A percentile compares a stretch with the other conserved stretches of the same genome.
phyloP scores from a whole-genome alignment of 805 yeast species.

The Spathaspora hagerdaliae region DNA sequence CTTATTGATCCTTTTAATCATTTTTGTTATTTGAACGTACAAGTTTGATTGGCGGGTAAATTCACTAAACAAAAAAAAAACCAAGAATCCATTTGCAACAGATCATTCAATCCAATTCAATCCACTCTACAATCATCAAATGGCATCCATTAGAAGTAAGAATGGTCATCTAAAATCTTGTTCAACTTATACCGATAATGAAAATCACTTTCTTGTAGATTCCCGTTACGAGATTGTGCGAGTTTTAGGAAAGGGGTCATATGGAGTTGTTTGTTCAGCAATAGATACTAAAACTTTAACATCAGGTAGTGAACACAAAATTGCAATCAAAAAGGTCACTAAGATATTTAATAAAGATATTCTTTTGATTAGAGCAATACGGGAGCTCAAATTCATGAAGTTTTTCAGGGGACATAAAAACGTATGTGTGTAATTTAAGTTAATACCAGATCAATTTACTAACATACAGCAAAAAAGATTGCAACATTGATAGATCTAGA shows the following conservation, averaged over 20 bases:
- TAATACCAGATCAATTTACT: constrained; percentile 7
- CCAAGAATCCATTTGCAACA: not conserved
- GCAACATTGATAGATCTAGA: constrained; percentile 73
- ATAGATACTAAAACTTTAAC: constrained; percentile 41
- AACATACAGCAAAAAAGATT: constrained; percentile 36
- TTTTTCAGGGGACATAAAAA: constrained; percentile 85
- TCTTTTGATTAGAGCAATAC: constrained; percentile 69
- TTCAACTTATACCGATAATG: constrained; percentile 7
- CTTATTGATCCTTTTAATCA: too few relatives aligned
- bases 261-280: constrained; percentile 83
- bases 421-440: constrained; percentile 22
- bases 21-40: too few relatives aligned
- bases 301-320: constrained; percentile 9
- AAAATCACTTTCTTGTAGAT: constrained; percentile 53
- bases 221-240: constrained; percentile 53
- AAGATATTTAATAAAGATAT: constrained; percentile 65
- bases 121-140: not conserved
- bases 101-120: too few relatives aligned
- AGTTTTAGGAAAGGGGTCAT: constrained; percentile 78
- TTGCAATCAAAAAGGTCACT: constrained; percentile 82
- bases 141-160: constrained; percentile 1
- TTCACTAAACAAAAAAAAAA: too few relatives aligned
- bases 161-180: constrained; percentile 2
- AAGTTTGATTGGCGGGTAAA: not conserved
- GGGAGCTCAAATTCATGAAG: constrained; percentile 79